These are phyloP conservation scores for Polyplosphaeria fusca DNA, from an alignment of 495 filamentous ascomycete genomes.

Conservation along the genomic window DNA sequence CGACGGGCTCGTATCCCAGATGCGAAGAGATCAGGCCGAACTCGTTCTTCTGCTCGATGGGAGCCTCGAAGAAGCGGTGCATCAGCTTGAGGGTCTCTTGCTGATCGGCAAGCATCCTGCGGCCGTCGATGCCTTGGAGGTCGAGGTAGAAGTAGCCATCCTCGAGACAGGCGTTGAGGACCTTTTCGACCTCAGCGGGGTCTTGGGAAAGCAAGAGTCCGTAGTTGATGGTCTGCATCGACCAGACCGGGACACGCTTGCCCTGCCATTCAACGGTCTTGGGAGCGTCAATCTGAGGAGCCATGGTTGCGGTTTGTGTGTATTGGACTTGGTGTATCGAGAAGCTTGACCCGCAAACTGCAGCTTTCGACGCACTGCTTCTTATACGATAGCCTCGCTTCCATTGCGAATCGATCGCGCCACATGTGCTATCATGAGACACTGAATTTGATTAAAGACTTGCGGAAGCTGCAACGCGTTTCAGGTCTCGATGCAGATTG, in stretches of 20 bases:
- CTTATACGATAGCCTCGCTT: too few species aligned
- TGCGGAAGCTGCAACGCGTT: too few species aligned
- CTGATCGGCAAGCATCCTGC: constrained; percentile 47
- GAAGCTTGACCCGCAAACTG: too few species aligned
- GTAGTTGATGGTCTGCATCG: constrained; percentile 50
- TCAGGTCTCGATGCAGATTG: too few species aligned
- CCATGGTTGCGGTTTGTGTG: constrained; percentile 41
- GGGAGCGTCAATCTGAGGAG: constrained; percentile 42
- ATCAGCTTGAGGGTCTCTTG: constrained; percentile 51
- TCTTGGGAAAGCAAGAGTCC: constrained; percentile 44
- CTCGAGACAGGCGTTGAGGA: constrained; percentile 48
- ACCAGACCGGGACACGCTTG: constrained; percentile 51
- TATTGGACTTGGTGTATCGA: too few species aligned
- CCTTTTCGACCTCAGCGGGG: constrained; percentile 49
- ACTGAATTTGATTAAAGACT: too few species aligned
- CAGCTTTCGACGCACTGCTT: too few species aligned
- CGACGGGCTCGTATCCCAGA: constrained; percentile 50
- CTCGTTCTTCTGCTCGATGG: constrained; percentile 48
- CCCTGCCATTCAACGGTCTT: constrained; percentile 51
- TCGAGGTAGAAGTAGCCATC: constrained; percentile 58
- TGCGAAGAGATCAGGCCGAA: constrained; percentile 24
- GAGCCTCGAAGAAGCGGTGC: constrained; percentile 51
- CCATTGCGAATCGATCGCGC: too few species aligned
- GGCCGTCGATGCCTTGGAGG: constrained; percentile 48
- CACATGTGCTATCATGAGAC: too few species aligned